phyloP scores from a whole-genome alignment of 768 basidiomycete species.

The Boletellus ananas region DNA sequence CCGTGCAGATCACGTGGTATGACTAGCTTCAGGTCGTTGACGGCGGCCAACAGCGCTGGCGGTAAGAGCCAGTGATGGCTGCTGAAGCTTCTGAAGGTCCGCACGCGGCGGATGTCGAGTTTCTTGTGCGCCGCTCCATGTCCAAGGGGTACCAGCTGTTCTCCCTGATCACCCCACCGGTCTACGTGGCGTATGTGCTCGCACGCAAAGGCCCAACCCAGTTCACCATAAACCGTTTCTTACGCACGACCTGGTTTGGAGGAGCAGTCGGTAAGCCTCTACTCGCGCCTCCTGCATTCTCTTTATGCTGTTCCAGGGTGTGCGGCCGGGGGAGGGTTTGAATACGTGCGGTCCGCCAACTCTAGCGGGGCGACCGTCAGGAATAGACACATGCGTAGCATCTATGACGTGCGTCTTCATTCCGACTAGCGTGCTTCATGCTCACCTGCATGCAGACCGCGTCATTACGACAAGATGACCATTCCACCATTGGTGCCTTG shows the following conservation, averaged over 20 bases:
- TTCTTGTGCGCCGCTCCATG: constrained; percentile 63
- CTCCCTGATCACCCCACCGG: constrained; percentile 60
- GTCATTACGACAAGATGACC: constrained; percentile 64
- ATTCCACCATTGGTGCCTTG: constrained; percentile 69
- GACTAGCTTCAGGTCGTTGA: not conserved
- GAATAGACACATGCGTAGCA: constrained; percentile 44
- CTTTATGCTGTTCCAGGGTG: constrained; percentile 25
- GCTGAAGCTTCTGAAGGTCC: constrained; percentile 4
- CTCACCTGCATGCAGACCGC: constrained; percentile 41
- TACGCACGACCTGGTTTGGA: constrained; percentile 73
- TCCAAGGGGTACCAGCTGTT: constrained; percentile 63
- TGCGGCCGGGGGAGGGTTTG: constrained; percentile 50
- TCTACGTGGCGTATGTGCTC: constrained; percentile 52
- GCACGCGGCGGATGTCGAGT: constrained; percentile 57
- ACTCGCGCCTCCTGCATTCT: not conserved
- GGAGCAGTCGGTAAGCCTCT: constrained; percentile 46
- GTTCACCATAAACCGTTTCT: constrained; percentile 55
- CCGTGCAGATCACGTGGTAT: constrained; percentile 30
- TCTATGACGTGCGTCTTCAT: constrained; percentile 53
- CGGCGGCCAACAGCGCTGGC: constrained; percentile 4
- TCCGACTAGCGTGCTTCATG: not conserved
- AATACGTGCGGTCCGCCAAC: constrained; percentile 57
- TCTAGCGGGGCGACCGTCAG: constrained; percentile 48
- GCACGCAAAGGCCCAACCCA: constrained; percentile 51
- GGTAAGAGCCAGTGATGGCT: constrained; percentile 10